Evolutionary conservation across 2,329 filamentous ascomycete species (phyloP).

Genomic region (Elsinoe batatas): DNA sequence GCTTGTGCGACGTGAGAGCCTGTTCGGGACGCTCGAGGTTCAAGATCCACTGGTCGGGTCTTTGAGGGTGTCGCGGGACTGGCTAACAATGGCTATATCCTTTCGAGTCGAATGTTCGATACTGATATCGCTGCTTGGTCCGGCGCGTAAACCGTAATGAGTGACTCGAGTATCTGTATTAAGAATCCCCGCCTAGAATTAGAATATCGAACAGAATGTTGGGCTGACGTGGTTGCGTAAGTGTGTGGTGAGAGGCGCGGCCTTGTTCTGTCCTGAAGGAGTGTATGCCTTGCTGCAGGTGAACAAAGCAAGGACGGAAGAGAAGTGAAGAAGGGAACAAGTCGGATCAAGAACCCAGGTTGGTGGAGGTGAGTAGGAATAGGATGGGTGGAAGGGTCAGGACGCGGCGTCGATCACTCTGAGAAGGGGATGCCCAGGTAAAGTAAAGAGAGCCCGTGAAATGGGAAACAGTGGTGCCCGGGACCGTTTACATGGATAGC

Average conservation of each 20-base stretch:
- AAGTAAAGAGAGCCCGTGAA: not conserved
- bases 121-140: not conserved
- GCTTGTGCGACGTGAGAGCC: not conserved
- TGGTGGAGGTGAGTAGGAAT: not conserved
- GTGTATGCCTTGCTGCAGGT: not conserved
- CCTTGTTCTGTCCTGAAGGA: not conserved
- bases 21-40: not conserved
- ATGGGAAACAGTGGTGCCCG: not conserved
- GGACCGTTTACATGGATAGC: not conserved
- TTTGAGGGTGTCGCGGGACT: not conserved
- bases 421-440: not conserved
- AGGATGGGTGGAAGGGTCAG: not conserved
- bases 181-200: not conserved
- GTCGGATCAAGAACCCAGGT: not conserved
- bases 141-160: not conserved
- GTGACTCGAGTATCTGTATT: not conserved
- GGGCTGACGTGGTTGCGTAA: not conserved
- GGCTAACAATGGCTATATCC: not conserved
- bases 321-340: not conserved
- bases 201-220: not conserved
- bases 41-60: not conserved
- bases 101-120: not conserved
- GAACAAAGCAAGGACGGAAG: not conserved
- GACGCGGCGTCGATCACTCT: conserved; percentile 2
- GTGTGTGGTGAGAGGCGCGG: not conserved